phyloP scores from a whole-genome alignment of 192 early-diverging fungal genomes.

The Funneliformis geosporum region DNA sequence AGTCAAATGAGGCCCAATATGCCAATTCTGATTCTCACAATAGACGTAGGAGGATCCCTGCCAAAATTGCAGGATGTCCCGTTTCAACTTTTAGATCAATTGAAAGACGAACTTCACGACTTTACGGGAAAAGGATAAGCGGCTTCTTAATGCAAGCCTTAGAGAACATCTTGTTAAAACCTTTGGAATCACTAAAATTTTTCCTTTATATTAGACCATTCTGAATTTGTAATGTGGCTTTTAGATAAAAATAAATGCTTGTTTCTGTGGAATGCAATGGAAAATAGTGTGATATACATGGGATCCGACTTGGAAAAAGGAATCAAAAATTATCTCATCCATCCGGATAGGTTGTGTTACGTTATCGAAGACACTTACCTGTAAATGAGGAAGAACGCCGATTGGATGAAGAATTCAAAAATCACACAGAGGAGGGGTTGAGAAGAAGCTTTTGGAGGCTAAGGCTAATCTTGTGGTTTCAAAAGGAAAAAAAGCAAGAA shows the following conservation, averaged over 20 bases:
- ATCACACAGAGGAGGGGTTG: background rate
- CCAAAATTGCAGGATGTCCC: background rate
- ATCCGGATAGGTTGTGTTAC: background rate
- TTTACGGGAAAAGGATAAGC: background rate
- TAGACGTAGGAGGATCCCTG: background rate
- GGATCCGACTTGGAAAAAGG: slow-evolving; percentile 8
- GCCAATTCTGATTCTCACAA: slow-evolving; percentile 5
- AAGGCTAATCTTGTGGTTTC: background rate
- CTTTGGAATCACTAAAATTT: background rate
- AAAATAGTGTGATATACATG: background rate
- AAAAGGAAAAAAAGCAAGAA: background rate
- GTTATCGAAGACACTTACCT: background rate
- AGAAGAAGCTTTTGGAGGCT: background rate
- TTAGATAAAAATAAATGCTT: slow-evolving; percentile 12
- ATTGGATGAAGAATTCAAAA: background rate
- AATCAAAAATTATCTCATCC: background rate
- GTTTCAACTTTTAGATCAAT: background rate
- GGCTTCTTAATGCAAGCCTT: background rate
- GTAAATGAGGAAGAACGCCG: background rate
- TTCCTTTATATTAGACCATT: slow-evolving; percentile 16
- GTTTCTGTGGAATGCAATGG: background rate
- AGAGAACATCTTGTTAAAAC: background rate
- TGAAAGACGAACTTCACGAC: background rate
- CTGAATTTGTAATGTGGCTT: background rate
- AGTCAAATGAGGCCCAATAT: slow-evolving; percentile 1